These are phyloP conservation scores for Paxillus involutus DNA, from an alignment of 768 basidiomycete species.

Conservation along the genomic window DNA sequence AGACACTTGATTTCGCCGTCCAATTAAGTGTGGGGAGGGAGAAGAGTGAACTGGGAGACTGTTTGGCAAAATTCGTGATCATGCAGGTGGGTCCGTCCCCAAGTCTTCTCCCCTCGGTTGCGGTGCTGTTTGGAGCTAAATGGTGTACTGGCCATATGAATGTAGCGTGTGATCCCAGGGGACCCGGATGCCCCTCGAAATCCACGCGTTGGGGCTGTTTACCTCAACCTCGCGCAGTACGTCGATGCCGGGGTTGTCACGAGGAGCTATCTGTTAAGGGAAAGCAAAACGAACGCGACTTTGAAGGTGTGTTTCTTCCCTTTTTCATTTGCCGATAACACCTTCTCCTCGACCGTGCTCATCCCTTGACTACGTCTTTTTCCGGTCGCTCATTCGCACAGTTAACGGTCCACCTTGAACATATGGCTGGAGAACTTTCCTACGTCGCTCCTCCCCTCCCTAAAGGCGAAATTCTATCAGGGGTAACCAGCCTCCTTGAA, in stretches of 20 bases:
- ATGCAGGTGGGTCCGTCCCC: conserved; percentile 41
- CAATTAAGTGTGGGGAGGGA: conserved; percentile 62
- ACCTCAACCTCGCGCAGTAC: conserved; percentile 76
- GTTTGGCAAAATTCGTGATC: conserved; percentile 65
- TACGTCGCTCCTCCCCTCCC: conserved; percentile 69
- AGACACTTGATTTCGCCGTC: conserved; percentile 54
- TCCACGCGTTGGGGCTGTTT: conserved; percentile 61
- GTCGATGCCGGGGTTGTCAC: conserved; percentile 56
- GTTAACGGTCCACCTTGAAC: conserved; percentile 59
- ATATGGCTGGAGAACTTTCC: conserved; percentile 50
- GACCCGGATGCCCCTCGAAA: conserved; percentile 57
- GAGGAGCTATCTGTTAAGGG: conserved; percentile 63
- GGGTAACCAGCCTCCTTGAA: conserved; percentile 61
- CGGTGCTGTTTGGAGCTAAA: not conserved
- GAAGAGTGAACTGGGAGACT: conserved; percentile 44
- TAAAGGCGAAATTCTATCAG: conserved; percentile 70
- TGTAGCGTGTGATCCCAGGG: conserved; percentile 52
- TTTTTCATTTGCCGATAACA: not conserved
- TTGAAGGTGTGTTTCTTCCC: conserved; percentile 49
- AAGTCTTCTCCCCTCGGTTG: not conserved
- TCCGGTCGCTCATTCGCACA: conserved; percentile 21
- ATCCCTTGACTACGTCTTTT: not conserved
- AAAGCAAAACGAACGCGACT: conserved; percentile 79
- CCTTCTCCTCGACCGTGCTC: not conserved
- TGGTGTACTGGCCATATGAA: not conserved